phyloP scores from a whole-genome alignment of 768 basidiomycete genomes.

The Dictyophora rubrovolvata region DNA sequence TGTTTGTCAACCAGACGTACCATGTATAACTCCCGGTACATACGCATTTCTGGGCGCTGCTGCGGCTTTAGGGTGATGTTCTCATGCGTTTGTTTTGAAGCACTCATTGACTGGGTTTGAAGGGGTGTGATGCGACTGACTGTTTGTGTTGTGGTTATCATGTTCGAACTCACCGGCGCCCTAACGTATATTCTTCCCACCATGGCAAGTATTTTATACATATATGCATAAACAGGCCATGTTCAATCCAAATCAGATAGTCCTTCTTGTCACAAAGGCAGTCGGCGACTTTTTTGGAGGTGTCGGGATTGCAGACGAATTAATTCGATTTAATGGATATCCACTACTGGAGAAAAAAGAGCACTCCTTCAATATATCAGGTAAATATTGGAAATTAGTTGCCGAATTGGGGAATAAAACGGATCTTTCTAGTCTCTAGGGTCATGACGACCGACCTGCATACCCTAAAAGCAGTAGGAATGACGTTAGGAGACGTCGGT shows the following conservation, averaged over 20 bases:
- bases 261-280: slow-evolving; percentile 90
- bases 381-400: slow-evolving; percentile 32
- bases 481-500: slow-evolving; percentile 77
- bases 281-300: slow-evolving; percentile 92
- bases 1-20: slow-evolving; percentile 81
- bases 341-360: slow-evolving; percentile 96
- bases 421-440: slow-evolving; percentile 52
- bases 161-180: slow-evolving; percentile 98
- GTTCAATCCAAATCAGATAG: slow-evolving; percentile 52
- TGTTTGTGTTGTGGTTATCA: slow-evolving; percentile 96
- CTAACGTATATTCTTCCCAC: slow-evolving; percentile 94
- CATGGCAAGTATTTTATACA: slow-evolving; percentile 54
- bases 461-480: slow-evolving; percentile 61
- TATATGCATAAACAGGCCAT: background rate
- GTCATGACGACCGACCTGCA: slow-evolving; percentile 83
- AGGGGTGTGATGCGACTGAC: slow-evolving; percentile 97
- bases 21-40: slow-evolving; percentile 97
- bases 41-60: slow-evolving; percentile 97
- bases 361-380: slow-evolving; percentile 81
- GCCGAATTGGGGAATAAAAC: background rate
- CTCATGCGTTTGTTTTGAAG: background rate
- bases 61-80: slow-evolving; percentile 73
- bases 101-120: background rate
- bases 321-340: slow-evolving; percentile 94
- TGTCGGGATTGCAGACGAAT: slow-evolving; percentile 92